Conservation (phyloP, 208 protist species). For the Acanthamoeba culbertsoni region DNA sequence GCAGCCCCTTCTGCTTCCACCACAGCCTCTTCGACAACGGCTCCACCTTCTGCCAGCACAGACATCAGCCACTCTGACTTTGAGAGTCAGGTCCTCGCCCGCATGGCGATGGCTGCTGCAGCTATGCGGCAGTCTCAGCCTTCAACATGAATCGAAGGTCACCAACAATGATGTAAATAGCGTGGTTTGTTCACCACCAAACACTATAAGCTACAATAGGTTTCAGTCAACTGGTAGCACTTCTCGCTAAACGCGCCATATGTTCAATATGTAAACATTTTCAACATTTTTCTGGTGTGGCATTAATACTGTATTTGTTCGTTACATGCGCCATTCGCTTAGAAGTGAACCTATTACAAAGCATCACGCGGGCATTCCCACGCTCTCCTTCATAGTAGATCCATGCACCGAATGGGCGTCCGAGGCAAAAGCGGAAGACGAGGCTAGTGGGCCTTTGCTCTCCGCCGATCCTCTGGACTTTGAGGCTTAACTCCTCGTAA, state of each 20-base stretch:
- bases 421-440: not conserved
- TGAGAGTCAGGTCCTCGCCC: conserved; percentile 12
- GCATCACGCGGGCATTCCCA: too few species aligned
- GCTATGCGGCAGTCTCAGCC: not conserved
- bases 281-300: too few species aligned
- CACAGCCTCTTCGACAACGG: not conserved
- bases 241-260: too few species aligned
- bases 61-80: not conserved
- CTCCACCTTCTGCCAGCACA: not conserved
- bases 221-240: too few species aligned
- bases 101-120: not conserved
- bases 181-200: too few species aligned
- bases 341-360: too few species aligned
- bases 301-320: too few species aligned
- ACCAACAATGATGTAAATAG: not conserved
- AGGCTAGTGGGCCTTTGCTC: not conserved
- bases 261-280: too few species aligned
- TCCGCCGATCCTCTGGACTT: not conserved
- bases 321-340: too few species aligned
- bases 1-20: not conserved
- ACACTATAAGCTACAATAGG: too few species aligned
- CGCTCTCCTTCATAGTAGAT: too few species aligned
- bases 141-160: not conserved
- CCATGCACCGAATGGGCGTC: too few species aligned
- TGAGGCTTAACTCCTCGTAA: not conserved